These are phyloP conservation scores for Skeletonema costatum DNA, from an alignment of 108 stramenopile genomes.

Conservation along the genomic window DNA sequence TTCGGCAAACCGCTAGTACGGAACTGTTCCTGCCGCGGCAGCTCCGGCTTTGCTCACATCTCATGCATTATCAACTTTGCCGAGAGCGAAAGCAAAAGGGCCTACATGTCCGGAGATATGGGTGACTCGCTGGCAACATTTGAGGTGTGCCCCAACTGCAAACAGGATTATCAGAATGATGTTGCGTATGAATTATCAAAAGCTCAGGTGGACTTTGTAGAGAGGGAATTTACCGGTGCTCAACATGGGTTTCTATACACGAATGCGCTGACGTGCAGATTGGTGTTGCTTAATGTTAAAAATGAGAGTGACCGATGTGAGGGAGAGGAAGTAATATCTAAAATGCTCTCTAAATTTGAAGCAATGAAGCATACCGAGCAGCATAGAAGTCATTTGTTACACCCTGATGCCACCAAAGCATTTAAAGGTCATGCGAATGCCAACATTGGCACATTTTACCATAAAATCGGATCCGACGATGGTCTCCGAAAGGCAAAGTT, in stretches of 20 bases:
- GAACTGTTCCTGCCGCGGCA: not conserved
- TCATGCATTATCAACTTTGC: not conserved
- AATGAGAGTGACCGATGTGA: not conserved
- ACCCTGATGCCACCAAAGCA: not conserved
- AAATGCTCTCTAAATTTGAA: not conserved
- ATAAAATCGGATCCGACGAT: not conserved
- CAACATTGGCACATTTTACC: not conserved
- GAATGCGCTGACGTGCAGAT: not conserved
- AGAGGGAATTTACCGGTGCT: not conserved
- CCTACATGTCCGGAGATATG: not conserved
- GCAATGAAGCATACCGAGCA: not conserved
- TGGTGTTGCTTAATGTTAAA: not conserved
- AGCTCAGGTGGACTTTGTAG: not conserved
- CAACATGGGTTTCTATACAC: not conserved
- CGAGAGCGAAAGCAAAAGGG: not conserved
- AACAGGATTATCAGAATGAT: slow-evolving; percentile 4
- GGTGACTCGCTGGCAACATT: not conserved
- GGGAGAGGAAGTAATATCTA: not conserved
- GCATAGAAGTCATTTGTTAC: not conserved
- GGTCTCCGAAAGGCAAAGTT: not conserved
- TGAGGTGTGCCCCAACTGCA: not conserved
- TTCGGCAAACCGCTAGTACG: not conserved
- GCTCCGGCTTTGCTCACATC: not conserved
- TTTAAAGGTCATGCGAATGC: not conserved
- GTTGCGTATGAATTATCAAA: not conserved